Evolutionary conservation across 108 stramenopile genomes (phyloP).

Genomic region (Epipyxis sp.): DNA sequence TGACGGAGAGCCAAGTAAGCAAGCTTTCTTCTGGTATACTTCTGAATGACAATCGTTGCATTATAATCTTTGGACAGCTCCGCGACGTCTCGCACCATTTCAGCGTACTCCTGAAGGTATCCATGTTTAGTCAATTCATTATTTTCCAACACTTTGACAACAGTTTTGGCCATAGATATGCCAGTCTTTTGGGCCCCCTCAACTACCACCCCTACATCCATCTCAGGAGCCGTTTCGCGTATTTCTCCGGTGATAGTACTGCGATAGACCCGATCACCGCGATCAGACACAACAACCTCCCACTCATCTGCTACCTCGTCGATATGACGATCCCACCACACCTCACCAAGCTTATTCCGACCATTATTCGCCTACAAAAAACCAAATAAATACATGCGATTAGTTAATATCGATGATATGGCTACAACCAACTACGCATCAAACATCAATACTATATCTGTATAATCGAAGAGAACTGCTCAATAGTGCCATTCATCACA

Average conservation of each 20-base stretch:
- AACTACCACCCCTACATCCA: not conserved
- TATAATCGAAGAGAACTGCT: no score
- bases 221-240: not conserved
- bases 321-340: constrained; percentile 19
- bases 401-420: no score
- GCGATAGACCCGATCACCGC: constrained; percentile 3
- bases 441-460: no score
- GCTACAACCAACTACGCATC: no score
- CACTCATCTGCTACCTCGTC: not conserved
- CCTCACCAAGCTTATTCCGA: constrained; percentile 9
- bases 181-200: not conserved
- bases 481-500: no score
- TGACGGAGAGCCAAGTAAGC: not conserved
- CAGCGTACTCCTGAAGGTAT: not conserved
- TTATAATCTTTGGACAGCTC: not conserved
- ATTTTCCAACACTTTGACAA: not conserved
- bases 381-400: no score
- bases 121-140: not conserved
- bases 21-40: not conserved
- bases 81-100: not conserved
- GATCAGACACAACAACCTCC: not conserved
- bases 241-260: not conserved
- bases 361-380: not conserved
- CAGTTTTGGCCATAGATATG: not conserved
- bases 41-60: not conserved